These are phyloP conservation scores for Tritrichomonas musculus DNA, from an alignment of 208 protist genomes.

Conservation along the genomic window DNA sequence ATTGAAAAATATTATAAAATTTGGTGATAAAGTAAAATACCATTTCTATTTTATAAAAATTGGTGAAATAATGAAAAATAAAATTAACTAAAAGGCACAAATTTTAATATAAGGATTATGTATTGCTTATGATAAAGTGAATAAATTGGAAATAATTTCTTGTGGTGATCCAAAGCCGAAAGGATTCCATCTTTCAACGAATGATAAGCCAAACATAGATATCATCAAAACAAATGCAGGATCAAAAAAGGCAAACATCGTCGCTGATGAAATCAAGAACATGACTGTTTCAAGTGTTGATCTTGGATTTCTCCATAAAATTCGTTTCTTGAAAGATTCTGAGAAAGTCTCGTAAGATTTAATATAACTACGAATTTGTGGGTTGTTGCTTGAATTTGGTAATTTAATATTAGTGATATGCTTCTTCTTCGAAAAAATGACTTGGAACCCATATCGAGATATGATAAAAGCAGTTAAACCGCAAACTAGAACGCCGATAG, in stretches of 20 bases:
- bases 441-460: background rate
- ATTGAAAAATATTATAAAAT: too few species aligned
- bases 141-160: background rate
- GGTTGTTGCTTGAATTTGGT: background rate
- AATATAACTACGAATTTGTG: background rate
- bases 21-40: too few species aligned
- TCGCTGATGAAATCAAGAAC: background rate
- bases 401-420: background rate
- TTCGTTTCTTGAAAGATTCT: background rate
- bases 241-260: background rate
- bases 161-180: background rate
- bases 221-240: background rate
- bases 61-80: too few species aligned
- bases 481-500: background rate
- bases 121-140: too few species aligned
- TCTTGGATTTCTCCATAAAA: background rate
- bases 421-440: background rate
- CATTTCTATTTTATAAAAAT: too few species aligned
- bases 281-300: background rate
- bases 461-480: background rate
- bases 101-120: too few species aligned
- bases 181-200: conserved; percentile 19
- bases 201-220: background rate
- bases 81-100: too few species aligned
- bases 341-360: background rate